Percentiles rank a stretch among this genome's conserved stretches.
Conservation (phyloP, 169 alveolate species). For the Plasmodium berghei region DNA sequence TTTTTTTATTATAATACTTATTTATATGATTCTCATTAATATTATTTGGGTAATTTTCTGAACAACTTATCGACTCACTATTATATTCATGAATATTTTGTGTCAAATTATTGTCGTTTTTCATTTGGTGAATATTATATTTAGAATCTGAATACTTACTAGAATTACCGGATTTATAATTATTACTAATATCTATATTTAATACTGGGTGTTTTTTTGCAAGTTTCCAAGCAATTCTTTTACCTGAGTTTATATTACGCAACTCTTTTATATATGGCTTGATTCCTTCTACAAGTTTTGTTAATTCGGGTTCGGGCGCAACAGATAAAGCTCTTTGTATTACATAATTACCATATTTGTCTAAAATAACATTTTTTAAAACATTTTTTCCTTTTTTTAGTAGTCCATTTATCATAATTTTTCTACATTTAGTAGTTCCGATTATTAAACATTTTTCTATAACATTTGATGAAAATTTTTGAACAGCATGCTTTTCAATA, state of each 20-base stretch:
- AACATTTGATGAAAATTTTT: slow-evolving; percentile 95
- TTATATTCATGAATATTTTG: too few species aligned
- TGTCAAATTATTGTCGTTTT: too few species aligned
- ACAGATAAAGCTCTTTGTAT: slow-evolving; percentile 84
- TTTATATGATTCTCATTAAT: too few species aligned
- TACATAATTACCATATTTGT: slow-evolving; percentile 90
- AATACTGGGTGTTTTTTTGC: slow-evolving; percentile 76
- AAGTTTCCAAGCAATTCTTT: slow-evolving; percentile 86
- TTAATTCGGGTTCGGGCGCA: slow-evolving; percentile 83
- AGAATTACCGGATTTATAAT: not conserved
- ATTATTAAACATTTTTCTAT: slow-evolving; percentile 89
- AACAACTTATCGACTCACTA: too few species aligned
- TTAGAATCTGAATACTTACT: too few species aligned
- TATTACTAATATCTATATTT: slow-evolving; percentile 14
- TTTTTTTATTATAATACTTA: too few species aligned
- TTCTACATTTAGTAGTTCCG: slow-evolving; percentile 80
- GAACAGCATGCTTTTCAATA: slow-evolving; percentile 88
- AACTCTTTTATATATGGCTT: slow-evolving; percentile 84
- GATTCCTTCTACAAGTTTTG: slow-evolving; percentile 80
- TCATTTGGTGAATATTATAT: too few species aligned
- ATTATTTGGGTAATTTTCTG: too few species aligned
- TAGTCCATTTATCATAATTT: slow-evolving; percentile 77
- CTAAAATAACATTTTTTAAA: slow-evolving; percentile 83
- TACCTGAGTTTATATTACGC: slow-evolving; percentile 82
- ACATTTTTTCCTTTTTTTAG: slow-evolving; percentile 81